Percentiles rank a stretch among this genome's conserved stretches.
These are phyloP conservation scores for Lycium barbarum DNA, from an alignment of 257 asterid species.

Conservation along the genomic window DNA sequence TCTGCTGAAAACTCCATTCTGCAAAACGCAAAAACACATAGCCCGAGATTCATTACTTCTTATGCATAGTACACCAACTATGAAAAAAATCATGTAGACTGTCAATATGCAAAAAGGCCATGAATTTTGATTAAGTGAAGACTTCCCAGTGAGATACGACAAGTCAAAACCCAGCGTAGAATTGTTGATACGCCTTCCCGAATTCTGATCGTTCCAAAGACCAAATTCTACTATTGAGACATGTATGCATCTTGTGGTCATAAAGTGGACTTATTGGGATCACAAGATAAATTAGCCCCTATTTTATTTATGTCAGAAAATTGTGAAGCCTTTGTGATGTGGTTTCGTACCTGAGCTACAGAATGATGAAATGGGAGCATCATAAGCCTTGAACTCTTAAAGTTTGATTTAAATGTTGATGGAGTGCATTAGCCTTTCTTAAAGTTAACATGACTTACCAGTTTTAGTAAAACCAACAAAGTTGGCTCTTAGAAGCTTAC, in stretches of 20 bases:
- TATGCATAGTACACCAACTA: neutral
- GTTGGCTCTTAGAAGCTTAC: neutral
- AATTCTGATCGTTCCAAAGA: neutral
- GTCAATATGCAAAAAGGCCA: neutral
- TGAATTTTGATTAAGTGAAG: neutral
- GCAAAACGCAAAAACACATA: neutral
- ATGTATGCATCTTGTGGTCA: neutral
- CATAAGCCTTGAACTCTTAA: neutral
- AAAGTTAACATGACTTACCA: neutral
- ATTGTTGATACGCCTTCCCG: neutral
- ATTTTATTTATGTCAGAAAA: neutral
- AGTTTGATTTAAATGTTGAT: neutral
- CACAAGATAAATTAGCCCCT: neutral
- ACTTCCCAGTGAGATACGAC: neutral
- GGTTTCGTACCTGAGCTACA: neutral
- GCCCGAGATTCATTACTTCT: neutral
- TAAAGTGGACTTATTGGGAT: slow-evolving; percentile 7
- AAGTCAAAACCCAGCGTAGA: neutral
- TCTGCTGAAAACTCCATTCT: neutral
- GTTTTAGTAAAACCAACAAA: neutral
- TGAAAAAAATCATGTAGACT: neutral
- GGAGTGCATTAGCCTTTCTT: neutral
- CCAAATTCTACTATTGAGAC: neutral
- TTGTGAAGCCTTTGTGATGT: neutral
- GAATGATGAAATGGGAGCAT: neutral